Base-by-base conservation (phyloP, 1,139 yeast genomes). In the Hyphopichia wangnamkhiaoensis region DNA sequence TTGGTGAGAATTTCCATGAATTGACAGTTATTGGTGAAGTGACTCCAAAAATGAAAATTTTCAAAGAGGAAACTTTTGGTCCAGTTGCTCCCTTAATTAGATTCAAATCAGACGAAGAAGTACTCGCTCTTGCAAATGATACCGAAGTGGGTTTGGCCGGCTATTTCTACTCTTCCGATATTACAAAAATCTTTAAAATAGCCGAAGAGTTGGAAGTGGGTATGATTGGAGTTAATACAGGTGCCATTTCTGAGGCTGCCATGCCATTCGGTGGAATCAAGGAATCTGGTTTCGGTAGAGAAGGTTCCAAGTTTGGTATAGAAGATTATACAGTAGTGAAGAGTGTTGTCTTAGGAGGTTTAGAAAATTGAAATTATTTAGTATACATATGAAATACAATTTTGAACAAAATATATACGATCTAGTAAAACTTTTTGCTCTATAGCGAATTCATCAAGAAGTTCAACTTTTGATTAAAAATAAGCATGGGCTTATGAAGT, bases 1-100 rank as follows among this genome's bases (percentile, higher is more conserved):
- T 87, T 30, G 96, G 96, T 5, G 78, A 79, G 36, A 75, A 78
- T 52, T 90, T 87, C 64, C 90, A 81, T 58, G 82, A 82, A 14
- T 87, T 94, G 41, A 85, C 94, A 1, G 80, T 90, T 8, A 59
- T 90, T 42, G 70, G 79, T 10, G 76, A 81, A 45, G 90, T 86
- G 28, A 78, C 87, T 37, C 63, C 71, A 6, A 75, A 75, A 30
- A 86, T 89, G 75, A 56, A 63, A 41, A 84, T 89, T 19, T 70
- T 80, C 42, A 55, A 65, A 24, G 94, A 88, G 52, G 97, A 90
- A 65, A 88, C 95, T 1, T 90, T 90, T 59, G 97, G 96, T 10
- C 97, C 97, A 4, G 71, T 90, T 34, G 94, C 93, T 39, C 93
- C 94, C 1, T 63, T 90, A 31, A 75, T 85, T 47, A 75, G 78